Base-by-base conservation (phyloP, 1,284 basidiomycete genomes). In the Boletus smithii region DNA sequence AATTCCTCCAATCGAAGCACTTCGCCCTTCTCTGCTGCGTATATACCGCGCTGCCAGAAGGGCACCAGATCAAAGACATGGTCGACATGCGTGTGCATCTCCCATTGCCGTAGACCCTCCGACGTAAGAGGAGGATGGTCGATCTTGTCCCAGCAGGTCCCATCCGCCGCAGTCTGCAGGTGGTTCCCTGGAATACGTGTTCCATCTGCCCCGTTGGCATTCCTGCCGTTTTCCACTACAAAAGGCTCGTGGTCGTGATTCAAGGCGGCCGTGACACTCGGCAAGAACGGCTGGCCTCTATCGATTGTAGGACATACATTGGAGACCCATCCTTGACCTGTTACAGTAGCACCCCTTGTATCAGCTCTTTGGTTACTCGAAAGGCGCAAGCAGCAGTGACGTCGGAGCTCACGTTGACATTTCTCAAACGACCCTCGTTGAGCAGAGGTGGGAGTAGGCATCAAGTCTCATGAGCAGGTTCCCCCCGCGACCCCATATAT, bases 1-100 rank as follows among this genome's bases (percentile, higher is more conserved):
- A 80, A 83, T 1, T 73, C 69, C 50, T 79, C 76, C 62, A 80
- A 55, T 22, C 69, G 68, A 39, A 75, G 56, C 32, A 71, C 70
- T 48, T 75, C 67, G 1, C 74, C 79, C 23, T 69, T 66, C 58
- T 75, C 71, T 8, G 77, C 80, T 2, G 78, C 78, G 34, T 73
- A 68, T 3, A 83, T 65, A 4, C 74, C 76, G 16, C 69, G 62
- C 24, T 71, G 69, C 81, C 82, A 84, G 58, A 79, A 81, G 1
- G 72, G 70, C 29, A 84, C 69, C 48, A 79, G 53, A 53, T 74
- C 73, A 36, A 65, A 62, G 17, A 75, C 66, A 7, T 70, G 68
- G 48, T 81, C 77, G 8, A 73, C 66, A 49, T 71, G 71, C 50
- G 76, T 70, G 33, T 76, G 73, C 54, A 74, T 71, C 54, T 85